phyloP scores from a whole-genome alignment of 225 moss, liverwort and hornwort species.

The Anthoceros angustus region DNA sequence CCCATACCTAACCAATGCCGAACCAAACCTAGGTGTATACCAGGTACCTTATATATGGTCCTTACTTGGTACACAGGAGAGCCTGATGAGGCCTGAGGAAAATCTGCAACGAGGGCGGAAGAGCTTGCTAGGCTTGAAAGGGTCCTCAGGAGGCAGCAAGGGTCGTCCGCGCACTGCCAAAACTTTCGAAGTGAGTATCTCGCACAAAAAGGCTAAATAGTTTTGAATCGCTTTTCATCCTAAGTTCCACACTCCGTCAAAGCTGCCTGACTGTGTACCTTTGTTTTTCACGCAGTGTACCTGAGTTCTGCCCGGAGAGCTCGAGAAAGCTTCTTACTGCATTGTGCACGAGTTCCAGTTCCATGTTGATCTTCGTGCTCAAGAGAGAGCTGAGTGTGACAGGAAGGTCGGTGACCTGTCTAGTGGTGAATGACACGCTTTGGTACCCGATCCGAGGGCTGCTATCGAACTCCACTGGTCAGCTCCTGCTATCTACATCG shows the following conservation, averaged over 20 bases:
- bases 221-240: too few relatives aligned
- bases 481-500: too few relatives aligned
- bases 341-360: constrained; percentile 66
- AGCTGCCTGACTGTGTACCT: constrained; percentile 29
- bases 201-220: background rate
- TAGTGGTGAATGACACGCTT: background rate
- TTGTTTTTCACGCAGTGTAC: constrained; percentile 32
- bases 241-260: background rate
- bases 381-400: constrained; percentile 81
- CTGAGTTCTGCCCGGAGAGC: constrained; percentile 22
- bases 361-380: constrained; percentile 54
- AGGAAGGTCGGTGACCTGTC: constrained; percentile 33
- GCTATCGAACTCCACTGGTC: background rate
- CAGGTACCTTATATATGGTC: too few relatives aligned
- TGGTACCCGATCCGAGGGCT: background rate
- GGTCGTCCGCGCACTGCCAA: constrained; percentile 73
- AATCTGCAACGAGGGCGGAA: constrained; percentile 37
- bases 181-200: constrained; percentile 50
- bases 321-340: constrained; percentile 84
- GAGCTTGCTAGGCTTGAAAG: constrained; percentile 22
- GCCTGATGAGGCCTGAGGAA: constrained; percentile 53
- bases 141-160: constrained; percentile 31
- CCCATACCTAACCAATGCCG: too few relatives aligned
- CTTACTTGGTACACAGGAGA: too few relatives aligned
- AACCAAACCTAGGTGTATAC: too few relatives aligned